These are phyloP conservation scores for Aegilops speltoides DNA, from an alignment of 176 grass and related monocot genomes.

Conservation along the genomic window DNA sequence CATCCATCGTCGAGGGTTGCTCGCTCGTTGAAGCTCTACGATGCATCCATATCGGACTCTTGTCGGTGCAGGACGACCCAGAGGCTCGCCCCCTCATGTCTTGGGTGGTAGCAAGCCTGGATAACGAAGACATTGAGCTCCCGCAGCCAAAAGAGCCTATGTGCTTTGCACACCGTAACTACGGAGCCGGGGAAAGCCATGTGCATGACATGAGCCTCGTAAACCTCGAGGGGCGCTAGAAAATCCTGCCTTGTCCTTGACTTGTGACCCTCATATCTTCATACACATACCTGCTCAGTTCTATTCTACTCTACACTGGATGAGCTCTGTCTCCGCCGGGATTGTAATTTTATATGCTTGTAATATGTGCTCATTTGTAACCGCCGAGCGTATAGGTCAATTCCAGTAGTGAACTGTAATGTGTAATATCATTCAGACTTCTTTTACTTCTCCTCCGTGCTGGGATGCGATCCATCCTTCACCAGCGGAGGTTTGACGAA, in stretches of 20 bases:
- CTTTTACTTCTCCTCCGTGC: too few relatives aligned
- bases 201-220: not conserved
- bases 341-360: not conserved
- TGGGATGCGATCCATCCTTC: too few relatives aligned
- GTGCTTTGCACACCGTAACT: not conserved
- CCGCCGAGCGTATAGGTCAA: too few relatives aligned
- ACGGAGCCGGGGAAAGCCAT: not conserved
- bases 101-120: conserved; percentile 33
- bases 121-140: conserved; percentile 19
- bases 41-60: conserved; percentile 32
- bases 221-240: conserved; percentile 25
- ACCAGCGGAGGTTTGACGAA: too few relatives aligned
- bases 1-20: conserved; percentile 2
- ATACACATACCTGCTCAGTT: not conserved
- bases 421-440: too few relatives aligned
- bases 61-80: conserved; percentile 41
- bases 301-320: not conserved
- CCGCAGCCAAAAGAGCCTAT: conserved; percentile 22
- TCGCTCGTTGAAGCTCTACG: conserved; percentile 13
- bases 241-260: not conserved
- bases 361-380: not conserved
- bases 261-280: not conserved
- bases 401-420: not conserved
- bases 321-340: not conserved
- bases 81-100: conserved; percentile 34